Conservation (phyloP, 768 basidiomycete genomes). For the Boletus edulis region DNA sequence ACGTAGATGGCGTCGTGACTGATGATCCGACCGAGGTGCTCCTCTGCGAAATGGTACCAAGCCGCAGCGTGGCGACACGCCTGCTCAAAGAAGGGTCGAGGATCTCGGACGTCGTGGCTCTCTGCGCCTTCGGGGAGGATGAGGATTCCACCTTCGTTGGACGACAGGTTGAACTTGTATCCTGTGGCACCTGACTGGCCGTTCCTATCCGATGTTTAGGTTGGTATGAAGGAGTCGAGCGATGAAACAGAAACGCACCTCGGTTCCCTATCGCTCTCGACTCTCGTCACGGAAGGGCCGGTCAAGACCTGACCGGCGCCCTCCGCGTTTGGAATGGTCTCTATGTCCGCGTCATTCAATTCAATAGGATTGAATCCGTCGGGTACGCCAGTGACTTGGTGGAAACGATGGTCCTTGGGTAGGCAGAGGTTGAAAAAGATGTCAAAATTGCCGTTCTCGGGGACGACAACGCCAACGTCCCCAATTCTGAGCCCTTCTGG, state of each 20-base stretch:
- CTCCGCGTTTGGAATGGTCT: conserved; percentile 10
- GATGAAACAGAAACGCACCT: conserved; percentile 5
- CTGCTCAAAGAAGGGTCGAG: conserved; percentile 23
- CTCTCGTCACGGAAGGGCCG: conserved; percentile 11
- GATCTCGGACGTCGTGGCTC: conserved; percentile 25
- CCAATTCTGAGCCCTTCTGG: conserved; percentile 35
- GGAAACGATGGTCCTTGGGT: conserved; percentile 29
- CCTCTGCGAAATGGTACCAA: conserved; percentile 34
- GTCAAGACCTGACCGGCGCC: conserved; percentile 9
- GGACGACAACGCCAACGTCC: conserved; percentile 37
- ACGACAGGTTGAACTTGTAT: conserved; percentile 17
- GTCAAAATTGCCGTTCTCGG: conserved; percentile 34
- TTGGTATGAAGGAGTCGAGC: neutral
- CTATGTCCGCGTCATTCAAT: conserved; percentile 15
- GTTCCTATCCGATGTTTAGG: neutral
- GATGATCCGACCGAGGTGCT: conserved; percentile 24
- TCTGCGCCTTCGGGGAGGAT: conserved; percentile 34
- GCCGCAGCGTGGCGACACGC: conserved; percentile 24
- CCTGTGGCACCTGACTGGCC: neutral
- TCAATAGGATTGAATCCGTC: conserved; percentile 27
- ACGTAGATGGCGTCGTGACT: conserved; percentile 34
- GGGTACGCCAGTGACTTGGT: conserved; percentile 23
- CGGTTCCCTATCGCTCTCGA: neutral
- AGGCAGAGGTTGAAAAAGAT: conserved; percentile 39
- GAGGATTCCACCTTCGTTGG: conserved; percentile 31